Percentiles rank a stretch among this genome's conserved stretches.
Conservation (phyloP, 1,284 basidiomycete genomes). For the Cryptococcus sp. region DNA sequence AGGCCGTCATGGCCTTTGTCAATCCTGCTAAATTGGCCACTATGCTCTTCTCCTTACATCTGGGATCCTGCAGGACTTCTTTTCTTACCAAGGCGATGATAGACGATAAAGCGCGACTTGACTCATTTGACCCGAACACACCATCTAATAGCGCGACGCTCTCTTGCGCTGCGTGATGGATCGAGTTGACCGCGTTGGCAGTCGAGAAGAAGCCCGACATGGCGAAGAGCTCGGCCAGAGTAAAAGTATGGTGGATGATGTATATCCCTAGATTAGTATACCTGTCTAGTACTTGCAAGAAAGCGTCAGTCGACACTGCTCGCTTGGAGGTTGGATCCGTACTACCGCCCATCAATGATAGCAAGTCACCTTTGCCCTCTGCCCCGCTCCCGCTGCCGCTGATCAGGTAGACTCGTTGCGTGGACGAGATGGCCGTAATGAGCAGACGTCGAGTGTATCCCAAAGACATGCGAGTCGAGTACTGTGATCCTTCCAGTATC, state of each 20-base stretch:
- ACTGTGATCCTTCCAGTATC: conserved; percentile 49
- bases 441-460: conserved; percentile 51
- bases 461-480: conserved; percentile 41
- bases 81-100: conserved; percentile 56
- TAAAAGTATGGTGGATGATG: conserved; percentile 57
- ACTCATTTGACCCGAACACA: conserved; percentile 59
- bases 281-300: conserved; percentile 54
- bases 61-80: conserved; percentile 53
- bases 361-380: conserved; percentile 20
- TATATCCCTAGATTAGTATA: conserved; percentile 60
- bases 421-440: conserved; percentile 52
- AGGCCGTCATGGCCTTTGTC: conserved; percentile 58
- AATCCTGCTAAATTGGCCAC: conserved; percentile 50
- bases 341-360: conserved; percentile 19
- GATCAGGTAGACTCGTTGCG: conserved; percentile 50
- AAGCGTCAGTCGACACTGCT: conserved; percentile 32
- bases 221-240: conserved; percentile 58
- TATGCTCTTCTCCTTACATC: conserved; percentile 46
- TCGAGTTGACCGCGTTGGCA: conserved; percentile 44
- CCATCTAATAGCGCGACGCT: conserved; percentile 57
- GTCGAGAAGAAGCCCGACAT: conserved; percentile 58
- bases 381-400: conserved; percentile 22
- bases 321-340: background rate
- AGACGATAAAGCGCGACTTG: conserved; percentile 54
- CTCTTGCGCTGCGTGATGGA: conserved; percentile 55